Percentiles rank a stretch among this genome's conserved stretches.
Conservation (phyloP, 31 red algal genomes). For the Asparagopsis taxiformis region DNA sequence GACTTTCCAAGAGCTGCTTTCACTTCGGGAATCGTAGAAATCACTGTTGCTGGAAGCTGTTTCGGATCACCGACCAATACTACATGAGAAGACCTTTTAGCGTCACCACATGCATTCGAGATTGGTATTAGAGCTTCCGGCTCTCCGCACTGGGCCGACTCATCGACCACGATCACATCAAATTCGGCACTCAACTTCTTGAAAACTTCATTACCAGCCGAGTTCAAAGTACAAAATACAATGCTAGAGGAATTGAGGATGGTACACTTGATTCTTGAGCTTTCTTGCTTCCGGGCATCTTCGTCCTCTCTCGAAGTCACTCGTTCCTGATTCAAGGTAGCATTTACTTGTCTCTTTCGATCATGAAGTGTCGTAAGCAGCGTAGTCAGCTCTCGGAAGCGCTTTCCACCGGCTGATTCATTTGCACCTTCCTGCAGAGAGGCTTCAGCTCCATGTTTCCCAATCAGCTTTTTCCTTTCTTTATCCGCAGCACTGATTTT, state of each 20-base stretch:
- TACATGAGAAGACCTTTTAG: neutral
- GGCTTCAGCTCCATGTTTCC: neutral
- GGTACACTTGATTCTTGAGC: conserved; percentile 15
- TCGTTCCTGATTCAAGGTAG: conserved; percentile 10
- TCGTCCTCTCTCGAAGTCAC: conserved; percentile 8
- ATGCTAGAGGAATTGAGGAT: conserved; percentile 47
- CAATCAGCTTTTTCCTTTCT: neutral
- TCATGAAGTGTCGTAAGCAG: conserved; percentile 39
- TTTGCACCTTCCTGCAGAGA: no score
- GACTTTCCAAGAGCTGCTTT: conserved; percentile 31
- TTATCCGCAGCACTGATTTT: neutral
- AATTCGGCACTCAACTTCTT: conserved; percentile 43
- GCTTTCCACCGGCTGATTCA: neutral
- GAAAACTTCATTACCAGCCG: conserved; percentile 66
- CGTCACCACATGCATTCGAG: neutral
- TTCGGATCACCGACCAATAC: conserved; percentile 72
- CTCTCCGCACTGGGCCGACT: conserved; percentile 76
- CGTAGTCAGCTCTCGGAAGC: conserved; percentile 28
- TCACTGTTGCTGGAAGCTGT: conserved; percentile 75
- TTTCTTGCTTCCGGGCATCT: conserved; percentile 3
- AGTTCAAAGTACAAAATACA: conserved; percentile 85
- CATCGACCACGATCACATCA: conserved; percentile 66
- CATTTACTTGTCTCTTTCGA: conserved; percentile 31
- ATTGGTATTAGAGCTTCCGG: conserved; percentile 76
- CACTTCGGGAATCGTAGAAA: conserved; percentile 19